Evolutionary conservation across 192 early-diverging fungal species (phyloP), one percentile per base, ranked within the genome.

Genomic region (Cladochytrium replicatum): DNA sequence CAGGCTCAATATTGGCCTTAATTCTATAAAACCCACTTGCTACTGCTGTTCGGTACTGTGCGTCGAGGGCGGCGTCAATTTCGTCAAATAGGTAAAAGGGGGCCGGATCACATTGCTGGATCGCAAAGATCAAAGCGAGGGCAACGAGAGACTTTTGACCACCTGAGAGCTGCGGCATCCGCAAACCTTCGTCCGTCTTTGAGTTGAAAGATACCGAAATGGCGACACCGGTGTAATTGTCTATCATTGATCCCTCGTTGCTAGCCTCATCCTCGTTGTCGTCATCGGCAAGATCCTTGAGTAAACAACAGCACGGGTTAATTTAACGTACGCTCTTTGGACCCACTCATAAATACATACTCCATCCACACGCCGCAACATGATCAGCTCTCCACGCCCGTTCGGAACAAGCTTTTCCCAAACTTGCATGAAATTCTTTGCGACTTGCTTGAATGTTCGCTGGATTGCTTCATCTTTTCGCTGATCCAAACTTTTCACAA

Each of bases 1-100:
- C n/a, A 50, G 1, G 15, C n/a, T 17, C 15, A 58, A 21, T 28
- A 27, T 31, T 37, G 21, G 42, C 11, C n/a, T 9, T 29, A 24
- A 28, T 13, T 24, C 15, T 5, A 43, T 17, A 47, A 50, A 34
- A 45, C 63, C 48, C 58, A 81, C 79, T 77, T 9, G 95, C 95
- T 26, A 99, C 91, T 3, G 90, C 83, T 1, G 87, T 87, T 25
- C 95, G 79, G 60, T 99, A 92, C 50, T 86, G 86, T 7, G 90
- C 86, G 66, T 99, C 95, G 13, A 99, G 69, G 32, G 93, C 93
- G 29, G 95, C 92, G 67, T 99, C 95, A 70, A 99, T 99, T 68
- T 99, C 95, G 73, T 99, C 95, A 80, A 99, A 99, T 48, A 99
- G 71, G 54, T 99, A 99, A 66, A 99, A 99, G 6, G 95, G 95